These are phyloP conservation scores for Astragalus membranaceus DNA, from an alignment of 306 rosid genomes.

Conservation along the genomic window DNA sequence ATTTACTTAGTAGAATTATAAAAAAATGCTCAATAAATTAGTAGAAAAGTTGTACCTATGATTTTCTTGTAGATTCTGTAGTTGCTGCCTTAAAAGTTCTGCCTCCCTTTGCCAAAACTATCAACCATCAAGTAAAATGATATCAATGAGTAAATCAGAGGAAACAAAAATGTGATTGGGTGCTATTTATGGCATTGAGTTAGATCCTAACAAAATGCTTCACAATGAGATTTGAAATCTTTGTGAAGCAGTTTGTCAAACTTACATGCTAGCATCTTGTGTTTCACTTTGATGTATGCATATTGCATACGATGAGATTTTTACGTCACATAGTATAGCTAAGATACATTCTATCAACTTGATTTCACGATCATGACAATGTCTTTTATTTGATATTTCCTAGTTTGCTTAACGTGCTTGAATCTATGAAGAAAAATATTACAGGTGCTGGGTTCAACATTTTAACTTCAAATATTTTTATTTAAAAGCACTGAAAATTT, in stretches of 20 bases:
- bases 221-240: not conserved
- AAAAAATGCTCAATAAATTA: not conserved
- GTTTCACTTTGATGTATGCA: too few species aligned
- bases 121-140: constrained; percentile 17
- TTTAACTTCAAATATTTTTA: too few species aligned
- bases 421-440: too few species aligned
- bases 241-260: not conserved
- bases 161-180: not conserved
- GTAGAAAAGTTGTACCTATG: constrained; percentile 48
- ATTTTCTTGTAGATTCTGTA: constrained; percentile 62
- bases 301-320: too few species aligned
- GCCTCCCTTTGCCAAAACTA: constrained; percentile 85
- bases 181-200: not conserved
- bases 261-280: too few species aligned
- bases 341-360: too few species aligned
- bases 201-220: not conserved
- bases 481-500: too few species aligned
- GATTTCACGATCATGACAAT: too few species aligned
- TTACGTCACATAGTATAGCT: too few species aligned
- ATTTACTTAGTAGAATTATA: not conserved
- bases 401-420: too few species aligned
- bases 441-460: too few species aligned
- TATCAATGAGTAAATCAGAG: not conserved
- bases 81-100: constrained; percentile 62
- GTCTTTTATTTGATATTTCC: too few species aligned